Evolutionary conservation across 495 filamentous ascomycete genomes (phyloP), one percentile per base, ranked within the genome.

Genomic region (Lasiosphaeria hispida): DNA sequence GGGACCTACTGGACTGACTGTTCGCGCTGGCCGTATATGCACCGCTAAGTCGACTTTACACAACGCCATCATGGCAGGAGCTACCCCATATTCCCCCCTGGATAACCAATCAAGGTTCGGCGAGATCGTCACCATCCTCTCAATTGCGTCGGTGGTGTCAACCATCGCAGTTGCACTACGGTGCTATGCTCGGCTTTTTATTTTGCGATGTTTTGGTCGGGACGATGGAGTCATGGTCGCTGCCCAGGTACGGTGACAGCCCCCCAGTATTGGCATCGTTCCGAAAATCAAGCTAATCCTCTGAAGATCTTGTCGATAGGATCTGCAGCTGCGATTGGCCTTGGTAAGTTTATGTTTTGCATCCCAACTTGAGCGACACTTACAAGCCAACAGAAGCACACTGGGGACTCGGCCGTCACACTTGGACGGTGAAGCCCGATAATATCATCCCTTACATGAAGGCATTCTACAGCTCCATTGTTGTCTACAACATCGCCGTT

Each of bases 371-470:
- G 1, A 30, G 23, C 23, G 23, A 14, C 9, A 36, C 47, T 49
- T 15, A 49, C 15, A 40, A 9, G 7, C 15, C 10, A 3, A 4
- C 36, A 64, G 63, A 65, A 17, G 36, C 64, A 2, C 61, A 57
- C 10, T 67, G 55, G 39, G 72, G 72, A 1, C 54, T 75, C n/a
- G 72, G 72, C 34, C 67, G 62, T 2, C 72, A 75, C 57, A 37
- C 48, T 9, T 73, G 69, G 69, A 61, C 58, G 14, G 33, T 70
- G 50, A 42, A 45, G 9, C 47, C 17, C 17, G 10, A 37, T 1
- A 52, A 52, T 36, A 47, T 52, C 11, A 44, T 51, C 45, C 45
- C 55, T 30, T 50, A 58, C 39, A 51, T 83, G 8, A 47, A 61
- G 50, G 52, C 66, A 23, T 66, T 69, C 15, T 66, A 64, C 47